phyloP scores from a whole-genome alignment of 2,329 filamentous ascomycete genomes.

The Xylariaceae sp. region DNA sequence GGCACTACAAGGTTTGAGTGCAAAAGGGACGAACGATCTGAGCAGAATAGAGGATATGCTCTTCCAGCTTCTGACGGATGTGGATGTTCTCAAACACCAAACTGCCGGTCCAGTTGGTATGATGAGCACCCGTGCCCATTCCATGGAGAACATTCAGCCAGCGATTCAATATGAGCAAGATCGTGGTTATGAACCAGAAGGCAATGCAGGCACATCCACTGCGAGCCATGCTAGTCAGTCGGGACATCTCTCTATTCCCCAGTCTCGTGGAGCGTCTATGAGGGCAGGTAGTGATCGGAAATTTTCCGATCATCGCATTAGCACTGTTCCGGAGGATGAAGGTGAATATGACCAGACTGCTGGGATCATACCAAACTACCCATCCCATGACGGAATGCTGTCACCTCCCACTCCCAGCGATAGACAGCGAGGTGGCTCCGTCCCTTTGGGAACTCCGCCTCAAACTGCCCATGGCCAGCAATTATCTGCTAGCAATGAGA shows the following conservation, averaged over 20 bases:
- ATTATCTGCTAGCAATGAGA: conserved; percentile 72
- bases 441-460: conserved; percentile 65
- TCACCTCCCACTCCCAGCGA: conserved; percentile 70
- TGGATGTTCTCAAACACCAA: conserved; percentile 79
- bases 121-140: conserved; percentile 61
- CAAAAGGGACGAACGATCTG: conserved; percentile 87
- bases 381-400: conserved; percentile 64
- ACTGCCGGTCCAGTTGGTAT: conserved; percentile 49
- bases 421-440: conserved; percentile 57
- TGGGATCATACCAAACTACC: conserved; percentile 56
- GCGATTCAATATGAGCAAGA: conserved; percentile 71
- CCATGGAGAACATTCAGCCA: conserved; percentile 72
- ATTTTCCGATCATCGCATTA: conserved; percentile 80
- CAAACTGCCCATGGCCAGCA: conserved; percentile 49
- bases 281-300: conserved; percentile 59
- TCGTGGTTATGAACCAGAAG: conserved; percentile 83
- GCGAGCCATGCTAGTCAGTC: conserved; percentile 77
- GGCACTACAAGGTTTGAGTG: conserved; percentile 87
- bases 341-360: conserved; percentile 64
- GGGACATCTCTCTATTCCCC: conserved; percentile 72
- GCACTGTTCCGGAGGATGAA: conserved; percentile 87
- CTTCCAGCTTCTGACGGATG: conserved; percentile 88
- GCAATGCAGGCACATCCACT: conserved; percentile 76
- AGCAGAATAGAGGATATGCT: conserved; percentile 91
- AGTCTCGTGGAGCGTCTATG: conserved; percentile 54